These are phyloP conservation scores for Melastoma malabathricum DNA, from an alignment of 345 rosid species.

Conservation along the genomic window DNA sequence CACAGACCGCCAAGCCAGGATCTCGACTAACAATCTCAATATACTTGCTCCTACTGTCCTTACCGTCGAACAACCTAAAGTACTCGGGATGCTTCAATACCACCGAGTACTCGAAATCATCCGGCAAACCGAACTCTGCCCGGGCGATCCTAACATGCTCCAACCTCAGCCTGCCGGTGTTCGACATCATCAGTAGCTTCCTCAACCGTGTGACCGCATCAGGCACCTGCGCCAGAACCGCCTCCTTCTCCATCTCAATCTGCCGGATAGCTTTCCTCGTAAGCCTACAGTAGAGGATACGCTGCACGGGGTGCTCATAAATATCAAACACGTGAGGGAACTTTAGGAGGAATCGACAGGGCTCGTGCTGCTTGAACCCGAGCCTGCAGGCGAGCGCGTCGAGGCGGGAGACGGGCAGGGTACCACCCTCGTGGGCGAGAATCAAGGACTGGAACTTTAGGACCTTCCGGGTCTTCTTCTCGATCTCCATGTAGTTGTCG, in stretches of 20 bases:
- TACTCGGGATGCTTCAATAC: slow-evolving; percentile 48
- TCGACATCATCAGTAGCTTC: slow-evolving; percentile 80
- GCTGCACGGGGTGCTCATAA: slow-evolving; percentile 87
- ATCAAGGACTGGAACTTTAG: slow-evolving; percentile 62
- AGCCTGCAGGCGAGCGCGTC: slow-evolving; percentile 61
- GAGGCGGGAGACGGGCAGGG: slow-evolving; percentile 52
- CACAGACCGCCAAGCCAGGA: slow-evolving; percentile 40
- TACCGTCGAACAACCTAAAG: slow-evolving; percentile 55
- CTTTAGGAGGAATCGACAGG: slow-evolving; percentile 64
- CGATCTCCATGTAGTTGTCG: slow-evolving; percentile 96
- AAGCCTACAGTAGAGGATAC: slow-evolving; percentile 62
- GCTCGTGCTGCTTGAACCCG: slow-evolving; percentile 67
- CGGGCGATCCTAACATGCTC: slow-evolving; percentile 78
- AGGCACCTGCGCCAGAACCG: slow-evolving; percentile 45
- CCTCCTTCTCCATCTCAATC: slow-evolving; percentile 53
- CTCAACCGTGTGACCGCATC: slow-evolving; percentile 50
- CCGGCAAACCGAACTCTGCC: slow-evolving; percentile 75
- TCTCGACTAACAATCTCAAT: slow-evolving; percentile 64
- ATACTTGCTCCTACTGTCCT: slow-evolving; percentile 70
- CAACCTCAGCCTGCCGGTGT: slow-evolving; percentile 54
- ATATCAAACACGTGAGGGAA: slow-evolving; percentile 76
- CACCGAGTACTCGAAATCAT: slow-evolving; percentile 80
- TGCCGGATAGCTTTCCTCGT: slow-evolving; percentile 55
- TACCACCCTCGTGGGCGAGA: slow-evolving; percentile 51
- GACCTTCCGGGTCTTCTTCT: slow-evolving; percentile 70